These are phyloP conservation scores for Madurella mycetomatis DNA, from an alignment of 2,329 filamentous ascomycete species.

Conservation along the genomic window DNA sequence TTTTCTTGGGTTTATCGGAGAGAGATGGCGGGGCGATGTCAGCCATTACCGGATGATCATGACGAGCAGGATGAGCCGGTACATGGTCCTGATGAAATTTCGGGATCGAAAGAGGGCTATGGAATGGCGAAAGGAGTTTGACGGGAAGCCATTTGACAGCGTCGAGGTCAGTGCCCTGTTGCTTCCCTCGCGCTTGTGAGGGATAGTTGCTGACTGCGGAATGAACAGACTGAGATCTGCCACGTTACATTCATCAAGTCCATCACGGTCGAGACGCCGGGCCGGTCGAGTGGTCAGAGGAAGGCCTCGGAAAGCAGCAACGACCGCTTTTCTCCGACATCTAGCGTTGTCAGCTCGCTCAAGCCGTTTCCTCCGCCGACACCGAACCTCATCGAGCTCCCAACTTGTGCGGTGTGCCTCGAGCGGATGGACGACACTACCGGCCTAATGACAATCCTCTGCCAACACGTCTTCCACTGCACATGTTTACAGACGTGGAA, in stretches of 20 bases:
- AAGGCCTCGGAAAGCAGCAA: constrained; percentile 29
- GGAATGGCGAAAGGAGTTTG: constrained; percentile 80
- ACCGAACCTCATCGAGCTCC: constrained; percentile 81
- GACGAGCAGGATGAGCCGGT: constrained; percentile 82
- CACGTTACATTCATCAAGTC: constrained; percentile 93
- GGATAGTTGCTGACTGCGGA: not conserved
- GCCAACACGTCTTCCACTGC: constrained; percentile 97
- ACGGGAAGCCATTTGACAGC: constrained; percentile 87
- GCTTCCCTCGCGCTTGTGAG: not conserved
- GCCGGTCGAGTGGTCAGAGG: constrained; percentile 37
- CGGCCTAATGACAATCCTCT: constrained; percentile 89
- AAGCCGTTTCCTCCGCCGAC: constrained; percentile 65
- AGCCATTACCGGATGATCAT: constrained; percentile 93
- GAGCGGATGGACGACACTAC: constrained; percentile 98
- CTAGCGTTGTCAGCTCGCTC: constrained; percentile 42
- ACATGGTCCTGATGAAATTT: constrained; percentile 96
- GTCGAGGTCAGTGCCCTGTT: constrained; percentile 62
- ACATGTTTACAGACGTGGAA: constrained; percentile 95
- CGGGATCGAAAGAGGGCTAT: constrained; percentile 67
- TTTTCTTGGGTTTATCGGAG: constrained; percentile 85
- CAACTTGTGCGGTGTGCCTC: constrained; percentile 92
- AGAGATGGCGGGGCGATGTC: constrained; percentile 78
- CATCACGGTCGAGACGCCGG: constrained; percentile 73
- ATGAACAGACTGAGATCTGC: constrained; percentile 74
- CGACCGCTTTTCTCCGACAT: constrained; percentile 55